Base-by-base conservation (phyloP, 768 basidiomycete genomes). In the Lentinula sp. region DNA sequence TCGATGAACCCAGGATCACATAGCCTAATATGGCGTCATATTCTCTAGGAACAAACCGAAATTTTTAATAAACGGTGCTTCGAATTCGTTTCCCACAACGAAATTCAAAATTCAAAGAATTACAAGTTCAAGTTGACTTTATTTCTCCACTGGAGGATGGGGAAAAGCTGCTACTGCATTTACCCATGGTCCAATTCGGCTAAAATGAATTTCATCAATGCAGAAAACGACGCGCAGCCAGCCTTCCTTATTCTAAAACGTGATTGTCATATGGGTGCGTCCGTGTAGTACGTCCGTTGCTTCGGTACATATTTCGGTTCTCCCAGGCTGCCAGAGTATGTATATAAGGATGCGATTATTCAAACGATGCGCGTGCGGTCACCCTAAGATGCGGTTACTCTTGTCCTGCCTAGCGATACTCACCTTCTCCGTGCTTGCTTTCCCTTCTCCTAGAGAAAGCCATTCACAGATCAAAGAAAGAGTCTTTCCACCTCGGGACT, bases 401-500 rank as follows among this genome's bases (percentile, higher is more conserved):
- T 51, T 53, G 53, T 62, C 55, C 32, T 53, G 59, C 49, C 39
- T 57, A 28, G 56, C 15, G 9, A 33, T 64, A 45, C 51, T 70
- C 61, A 45, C 66, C 51, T 57, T 65, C 12, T 57, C 70, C 46
- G 67, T 68, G 36, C 65, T 66, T 41, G 66, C 69, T 28, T 62
- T 68, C 35, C 66, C 59, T 50, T 65, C 66, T 51, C 62, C 62
- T 28, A 53, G 64, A 48, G 63, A 64, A 16, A 61, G 35, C 20
- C 59, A 66, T 0, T 55, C 66, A 56, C 76, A 71, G 65, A 69
- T 84, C 68, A 86, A 85, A 72, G 83, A 86, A 63, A 74, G 70
- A 56, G 72, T 83, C 57, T 4, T 67, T n/a, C 67, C 74, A 37
- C 86, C 86, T 62, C 72, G 51, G 33, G 80, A 79, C 10, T 87